Conservation (phyloP, 1,284 basidiomycete genomes). For the Sporisorium reilianum region DNA sequence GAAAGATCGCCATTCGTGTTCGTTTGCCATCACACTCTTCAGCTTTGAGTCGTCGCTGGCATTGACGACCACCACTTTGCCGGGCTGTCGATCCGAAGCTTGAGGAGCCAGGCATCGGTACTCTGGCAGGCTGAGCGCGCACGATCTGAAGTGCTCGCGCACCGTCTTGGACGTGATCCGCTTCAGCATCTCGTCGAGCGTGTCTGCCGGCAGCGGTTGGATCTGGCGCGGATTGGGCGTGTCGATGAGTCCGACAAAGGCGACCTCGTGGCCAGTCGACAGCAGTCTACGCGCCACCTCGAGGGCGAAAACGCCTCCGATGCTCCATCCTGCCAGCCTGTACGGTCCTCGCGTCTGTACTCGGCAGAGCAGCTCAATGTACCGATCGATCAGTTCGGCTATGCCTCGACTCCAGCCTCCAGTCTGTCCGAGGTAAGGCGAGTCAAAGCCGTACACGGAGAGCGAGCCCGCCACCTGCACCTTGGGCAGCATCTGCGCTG, state of each 20-base stretch:
- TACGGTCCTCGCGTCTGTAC: constrained; percentile 35
- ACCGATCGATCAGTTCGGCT: constrained; percentile 38
- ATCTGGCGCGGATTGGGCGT: constrained; percentile 35
- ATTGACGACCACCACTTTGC: constrained; percentile 21
- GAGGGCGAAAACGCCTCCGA: constrained; percentile 48
- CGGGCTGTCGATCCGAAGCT: constrained; percentile 14
- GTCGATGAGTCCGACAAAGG: constrained; percentile 37
- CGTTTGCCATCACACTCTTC: constrained; percentile 32
- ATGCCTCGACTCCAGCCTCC: constrained; percentile 47
- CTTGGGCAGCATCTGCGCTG: constrained; percentile 26
- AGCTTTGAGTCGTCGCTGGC: constrained; percentile 24
- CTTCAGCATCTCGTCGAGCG: constrained; percentile 39
- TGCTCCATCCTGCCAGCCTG: constrained; percentile 49
- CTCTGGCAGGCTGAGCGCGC: constrained; percentile 36
- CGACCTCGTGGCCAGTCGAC: constrained; percentile 31
- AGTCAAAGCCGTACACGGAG: constrained; percentile 48
- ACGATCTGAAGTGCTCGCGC: constrained; percentile 46
- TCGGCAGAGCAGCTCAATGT: constrained; percentile 29
- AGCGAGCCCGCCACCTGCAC: background rate
- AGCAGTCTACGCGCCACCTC: constrained; percentile 39
- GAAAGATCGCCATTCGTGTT: constrained; percentile 30
- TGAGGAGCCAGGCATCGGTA: constrained; percentile 28
- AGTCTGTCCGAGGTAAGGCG: constrained; percentile 35
- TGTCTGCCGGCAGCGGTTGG: constrained; percentile 30
- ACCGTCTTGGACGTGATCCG: constrained; percentile 29